Base-by-base conservation (phyloP, 768 basidiomycete species). In the Boletus huronensis region DNA sequence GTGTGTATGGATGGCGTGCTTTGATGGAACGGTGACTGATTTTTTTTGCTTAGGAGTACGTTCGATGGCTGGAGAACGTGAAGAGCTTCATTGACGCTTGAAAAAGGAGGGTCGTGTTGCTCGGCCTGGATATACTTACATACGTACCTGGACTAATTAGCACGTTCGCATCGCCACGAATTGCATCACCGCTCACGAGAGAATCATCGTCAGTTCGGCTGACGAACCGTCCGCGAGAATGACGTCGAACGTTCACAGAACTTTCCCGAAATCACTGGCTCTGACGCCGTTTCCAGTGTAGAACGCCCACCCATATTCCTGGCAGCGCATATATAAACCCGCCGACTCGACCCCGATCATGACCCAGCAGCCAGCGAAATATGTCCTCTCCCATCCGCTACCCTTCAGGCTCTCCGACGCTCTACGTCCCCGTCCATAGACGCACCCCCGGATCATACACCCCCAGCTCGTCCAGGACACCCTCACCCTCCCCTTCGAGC, bases 61-160 rank as follows among this genome's bases (percentile, higher is more conserved):
- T 93, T 64, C 79, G 77, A 60, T 98, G 95, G 95, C 75, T 98
- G 64, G 74, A 80, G 62, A 84, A 83, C 62, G 85, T 96, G 71
- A 88, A 91, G 79, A 68, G 66, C 21, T 98, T 97, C 66, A 74
- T 98, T 58, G 90, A 95, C 34, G 75, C 76, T 26, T 84, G 72
- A 49, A 11, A 25, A 4, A 4, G n/a, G 7, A 3, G 6, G 35
- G 3, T 9, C 29, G 16, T 35, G 5, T 42, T 23, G 13, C n/a
- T 19, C 14, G 34, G 7, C 36, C 41, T n/a, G 16, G 9, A 23
- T 29, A 31, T 34, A 46, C 47, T 42, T 42, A 50, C 29, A 35
- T 16, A 34, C 32, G 50, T 51, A 55, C 39, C 23, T 54, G 35
- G 21, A 54, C 45, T 53, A 50, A 49, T 42, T 26, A 43, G 48